phyloP scores from a whole-genome alignment of 140 eudicot species.

The Cichorium intybus region DNA sequence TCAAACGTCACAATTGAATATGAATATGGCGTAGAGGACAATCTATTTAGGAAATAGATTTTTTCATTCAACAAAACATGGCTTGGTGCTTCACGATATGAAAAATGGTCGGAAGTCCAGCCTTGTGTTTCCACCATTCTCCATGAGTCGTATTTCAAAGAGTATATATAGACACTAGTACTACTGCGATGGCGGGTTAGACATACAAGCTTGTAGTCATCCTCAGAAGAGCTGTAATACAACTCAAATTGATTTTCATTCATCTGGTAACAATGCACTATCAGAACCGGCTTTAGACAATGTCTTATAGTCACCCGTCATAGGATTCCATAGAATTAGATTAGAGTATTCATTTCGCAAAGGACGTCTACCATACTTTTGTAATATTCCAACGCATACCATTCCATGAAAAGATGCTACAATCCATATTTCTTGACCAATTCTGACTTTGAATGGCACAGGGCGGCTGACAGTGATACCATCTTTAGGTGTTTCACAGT shows the following conservation, averaged over 20 bases:
- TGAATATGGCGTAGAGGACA: background rate
- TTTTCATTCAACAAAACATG: too few species aligned
- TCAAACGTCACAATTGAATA: background rate
- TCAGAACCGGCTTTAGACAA: background rate
- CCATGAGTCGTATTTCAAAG: conserved; percentile 14
- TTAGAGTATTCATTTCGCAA: background rate
- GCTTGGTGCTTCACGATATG: too few species aligned
- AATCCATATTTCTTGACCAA: too few species aligned
- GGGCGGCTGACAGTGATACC: too few species aligned
- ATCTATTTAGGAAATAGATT: background rate
- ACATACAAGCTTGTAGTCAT: conserved; percentile 6
- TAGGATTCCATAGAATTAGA: conserved; percentile 17
- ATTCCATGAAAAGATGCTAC: too few species aligned
- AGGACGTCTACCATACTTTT: too few species aligned
- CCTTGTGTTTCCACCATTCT: background rate
- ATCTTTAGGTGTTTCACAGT: too few species aligned
- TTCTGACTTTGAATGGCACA: too few species aligned
- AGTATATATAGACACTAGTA: background rate
- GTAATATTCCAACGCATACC: background rate
- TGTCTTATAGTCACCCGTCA: background rate
- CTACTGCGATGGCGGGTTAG: background rate
- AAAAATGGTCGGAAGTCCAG: too few species aligned
- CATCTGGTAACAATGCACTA: background rate
- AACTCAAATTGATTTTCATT: background rate
- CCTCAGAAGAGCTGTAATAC: background rate